Evolutionary conservation across 2,329 filamentous ascomycete species (phyloP), one percentile per base, ranked within the genome.

Genomic region (Xylariaceae sp.): DNA sequence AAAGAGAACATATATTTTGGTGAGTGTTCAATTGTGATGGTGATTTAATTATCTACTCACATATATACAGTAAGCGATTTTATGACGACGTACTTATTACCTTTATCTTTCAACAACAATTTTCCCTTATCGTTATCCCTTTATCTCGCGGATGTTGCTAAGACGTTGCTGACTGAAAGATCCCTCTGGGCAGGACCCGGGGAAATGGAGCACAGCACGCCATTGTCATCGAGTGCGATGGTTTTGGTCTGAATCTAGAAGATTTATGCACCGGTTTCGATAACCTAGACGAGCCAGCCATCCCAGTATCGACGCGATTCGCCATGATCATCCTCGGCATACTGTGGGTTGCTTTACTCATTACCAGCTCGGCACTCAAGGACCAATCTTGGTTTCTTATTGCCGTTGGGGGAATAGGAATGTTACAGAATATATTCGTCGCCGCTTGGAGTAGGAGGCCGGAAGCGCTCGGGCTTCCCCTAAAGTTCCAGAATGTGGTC

Each of bases 371-470:
- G 1, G 60, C 47, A 1, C 10, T 62, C 3, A 8, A 44, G 16
- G 45, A 53, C 6, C 39, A 59, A 13, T 58, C 51, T 1, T 64
- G 62, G 60, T 62, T 50, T 36, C 55, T 62, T 4, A 21, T 62
- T 3, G 57, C 45, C 1, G 47, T 61, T 29, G 58, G 60, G 5
- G 29, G 44, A 0, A 20, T 61, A 1, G 59, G 61, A 1, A 58
- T 59, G 35, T 7, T 64, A 1, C 45, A 60, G 23, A 64, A 64
- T 35, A 24, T 52, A 6, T 57, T 48, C n/a, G 54, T 53, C 3
- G 57, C 57, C 5, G 55, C 44, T 3, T 40, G 52, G 20, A 45
- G 57, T 44, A 46, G 56, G 50, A 35, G 50, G 20, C 44, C 44
- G 9, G 30, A 52, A 6, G 16, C 33, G 2, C 30, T 50, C 20